Conservation (phyloP, 2,329 filamentous ascomycete species). For the Exophiala mesophila region DNA sequence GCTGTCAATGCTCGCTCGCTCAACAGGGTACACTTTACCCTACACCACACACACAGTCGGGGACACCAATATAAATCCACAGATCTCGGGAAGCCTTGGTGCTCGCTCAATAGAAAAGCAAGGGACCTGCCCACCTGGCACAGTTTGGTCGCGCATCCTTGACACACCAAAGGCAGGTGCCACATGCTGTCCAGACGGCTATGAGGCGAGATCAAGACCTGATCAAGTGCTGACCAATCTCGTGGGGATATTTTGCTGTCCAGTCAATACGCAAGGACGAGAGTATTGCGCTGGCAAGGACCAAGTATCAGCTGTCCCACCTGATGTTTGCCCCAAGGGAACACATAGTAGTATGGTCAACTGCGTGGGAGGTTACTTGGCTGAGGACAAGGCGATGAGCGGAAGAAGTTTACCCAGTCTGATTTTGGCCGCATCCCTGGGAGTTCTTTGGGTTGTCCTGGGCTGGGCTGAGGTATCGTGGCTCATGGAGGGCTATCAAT, state of each 20-base stretch:
- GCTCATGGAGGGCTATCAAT: too few relatives aligned
- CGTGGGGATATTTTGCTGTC: constrained; percentile 10
- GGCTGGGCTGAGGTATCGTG: too few relatives aligned
- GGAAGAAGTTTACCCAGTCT: too few relatives aligned
- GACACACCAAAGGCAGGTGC: constrained; percentile 5
- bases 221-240: constrained; percentile 2
- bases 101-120: too few relatives aligned
- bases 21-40: too few relatives aligned
- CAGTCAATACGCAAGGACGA: not conserved
- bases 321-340: constrained; percentile 3
- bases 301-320: constrained; percentile 4
- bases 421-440: too few relatives aligned
- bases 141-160: constrained; percentile 4
- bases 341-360: not conserved
- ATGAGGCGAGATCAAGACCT: constrained; percentile 1
- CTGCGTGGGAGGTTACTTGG: not conserved
- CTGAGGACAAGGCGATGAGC: too few relatives aligned
- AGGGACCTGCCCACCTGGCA: constrained; percentile 3
- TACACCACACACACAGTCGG: too few relatives aligned
- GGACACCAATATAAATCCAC: too few relatives aligned
- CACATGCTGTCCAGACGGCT: constrained; percentile 8
- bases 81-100: too few relatives aligned
- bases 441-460: too few relatives aligned
- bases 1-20: too few relatives aligned
- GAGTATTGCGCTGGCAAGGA: constrained; percentile 1